Evolutionary conservation across 306 rosid species (phyloP).

Genomic region (Glycine latifolia): DNA sequence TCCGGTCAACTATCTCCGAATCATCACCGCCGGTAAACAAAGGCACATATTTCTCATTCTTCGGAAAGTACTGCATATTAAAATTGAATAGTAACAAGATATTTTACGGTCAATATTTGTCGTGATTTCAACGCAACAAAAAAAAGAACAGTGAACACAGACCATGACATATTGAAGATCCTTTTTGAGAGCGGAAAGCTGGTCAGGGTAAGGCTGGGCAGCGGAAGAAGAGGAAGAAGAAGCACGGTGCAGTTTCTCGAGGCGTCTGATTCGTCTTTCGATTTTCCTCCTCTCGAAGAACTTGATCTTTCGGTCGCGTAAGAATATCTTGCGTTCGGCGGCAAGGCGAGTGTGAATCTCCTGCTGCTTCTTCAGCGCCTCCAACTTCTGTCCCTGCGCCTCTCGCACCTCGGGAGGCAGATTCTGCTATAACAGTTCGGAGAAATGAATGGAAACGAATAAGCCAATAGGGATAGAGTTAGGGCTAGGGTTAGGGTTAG

Average conservation of each 20-base stretch:
- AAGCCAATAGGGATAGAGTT: neutral
- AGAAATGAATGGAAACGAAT: neutral
- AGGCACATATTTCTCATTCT: slow-evolving; percentile 92
- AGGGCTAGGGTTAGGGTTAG: slow-evolving; percentile 20
- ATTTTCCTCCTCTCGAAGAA: slow-evolving; percentile 96
- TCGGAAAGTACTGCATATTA: slow-evolving; percentile 88
- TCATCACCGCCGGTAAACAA: slow-evolving; percentile 80
- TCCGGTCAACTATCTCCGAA: slow-evolving; percentile 65
- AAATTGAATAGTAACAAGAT: slow-evolving; percentile 23
- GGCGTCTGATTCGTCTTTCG: slow-evolving; percentile 89
- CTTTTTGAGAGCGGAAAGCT: slow-evolving; percentile 78
- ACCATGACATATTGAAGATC: slow-evolving; percentile 97
- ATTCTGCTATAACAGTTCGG: slow-evolving; percentile 51
- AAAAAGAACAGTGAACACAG: neutral
- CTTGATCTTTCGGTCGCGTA: slow-evolving; percentile 87
- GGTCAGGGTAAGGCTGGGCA: slow-evolving; percentile 68
- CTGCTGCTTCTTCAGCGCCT: slow-evolving; percentile 86
- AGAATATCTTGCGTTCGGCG: slow-evolving; percentile 80
- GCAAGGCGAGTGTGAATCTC: slow-evolving; percentile 90
- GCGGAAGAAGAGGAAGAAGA: slow-evolving; percentile 57
- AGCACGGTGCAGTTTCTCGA: slow-evolving; percentile 83
- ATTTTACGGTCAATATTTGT: neutral
- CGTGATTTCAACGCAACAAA: neutral
- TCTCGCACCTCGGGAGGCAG: slow-evolving; percentile 75
- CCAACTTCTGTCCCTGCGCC: slow-evolving; percentile 83